Percentiles rank a stretch among this genome's conserved stretches.
Conservation (phyloP, 768 basidiomycete genomes). For the Rhizopogon vinicolor region DNA sequence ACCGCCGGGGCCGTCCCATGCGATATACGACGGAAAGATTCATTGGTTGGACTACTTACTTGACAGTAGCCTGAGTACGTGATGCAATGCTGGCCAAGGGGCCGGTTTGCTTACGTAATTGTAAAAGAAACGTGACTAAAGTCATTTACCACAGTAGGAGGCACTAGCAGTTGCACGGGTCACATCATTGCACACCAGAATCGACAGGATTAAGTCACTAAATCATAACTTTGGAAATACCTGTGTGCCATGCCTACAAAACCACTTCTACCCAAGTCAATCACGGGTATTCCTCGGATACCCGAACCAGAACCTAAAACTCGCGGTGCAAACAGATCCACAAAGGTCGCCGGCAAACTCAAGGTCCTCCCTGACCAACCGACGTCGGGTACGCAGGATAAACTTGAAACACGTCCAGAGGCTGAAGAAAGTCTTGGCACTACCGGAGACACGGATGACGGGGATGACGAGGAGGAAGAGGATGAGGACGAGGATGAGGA, state of each 20-base stretch:
- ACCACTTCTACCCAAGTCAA: constrained; percentile 28
- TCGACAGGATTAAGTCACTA: not conserved
- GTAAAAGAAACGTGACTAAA: not conserved
- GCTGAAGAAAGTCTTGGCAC: constrained; percentile 42
- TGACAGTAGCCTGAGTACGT: no score
- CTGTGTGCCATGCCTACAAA: constrained; percentile 20
- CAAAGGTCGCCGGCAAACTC: constrained; percentile 80
- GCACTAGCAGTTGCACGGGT: no score
- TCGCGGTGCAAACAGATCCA: constrained; percentile 73
- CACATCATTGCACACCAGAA: not conserved
- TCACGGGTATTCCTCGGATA: constrained; percentile 9
- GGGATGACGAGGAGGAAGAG: constrained; percentile 51
- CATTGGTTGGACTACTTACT: no score
- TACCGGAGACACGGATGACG: constrained; percentile 68
- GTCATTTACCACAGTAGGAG: not conserved
- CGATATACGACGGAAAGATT: no score
- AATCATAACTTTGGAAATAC: not conserved
- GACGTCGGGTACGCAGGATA: constrained; percentile 31
- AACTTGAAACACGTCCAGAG: constrained; percentile 14
- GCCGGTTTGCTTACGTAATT: no score
- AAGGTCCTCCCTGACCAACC: constrained; percentile 88
- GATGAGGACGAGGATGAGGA: constrained; percentile 48
- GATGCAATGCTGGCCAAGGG: no score
- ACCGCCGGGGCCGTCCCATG: no score
- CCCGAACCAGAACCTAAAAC: constrained; percentile 42